Percentiles rank a stretch among this genome's conserved stretches.
Conservation (phyloP, 2,329 filamentous ascomycete species). For the Botrytis fragariae region DNA sequence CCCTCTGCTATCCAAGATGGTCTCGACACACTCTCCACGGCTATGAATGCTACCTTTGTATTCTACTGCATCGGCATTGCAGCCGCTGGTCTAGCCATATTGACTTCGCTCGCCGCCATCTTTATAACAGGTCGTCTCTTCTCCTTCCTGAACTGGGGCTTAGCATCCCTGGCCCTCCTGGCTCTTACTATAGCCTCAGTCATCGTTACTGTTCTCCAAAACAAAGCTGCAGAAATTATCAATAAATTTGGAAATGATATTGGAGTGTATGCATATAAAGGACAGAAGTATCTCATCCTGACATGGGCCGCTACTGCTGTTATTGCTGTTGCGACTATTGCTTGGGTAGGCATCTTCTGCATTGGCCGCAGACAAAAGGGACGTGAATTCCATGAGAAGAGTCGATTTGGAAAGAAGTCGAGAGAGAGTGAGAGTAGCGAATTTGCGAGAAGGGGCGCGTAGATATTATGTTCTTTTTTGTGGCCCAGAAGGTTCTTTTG, state of each 20-base stretch:
- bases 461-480: not conserved
- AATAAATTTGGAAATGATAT: slow-evolving; percentile 37
- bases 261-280: slow-evolving; percentile 42
- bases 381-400: slow-evolving; percentile 34
- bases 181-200: slow-evolving; percentile 71
- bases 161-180: slow-evolving; percentile 48
- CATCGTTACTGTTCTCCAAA: slow-evolving; percentile 62
- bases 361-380: slow-evolving; percentile 29
- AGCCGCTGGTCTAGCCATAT: slow-evolving; percentile 49
- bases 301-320: slow-evolving; percentile 56
- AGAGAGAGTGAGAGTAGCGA: slow-evolving; percentile 12
- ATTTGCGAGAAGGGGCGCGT: slow-evolving; percentile 6
- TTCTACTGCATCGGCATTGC: slow-evolving; percentile 58
- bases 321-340: slow-evolving; percentile 40
- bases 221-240: slow-evolving; percentile 53
- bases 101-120: slow-evolving; percentile 46
- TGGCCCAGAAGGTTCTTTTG: not conserved
- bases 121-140: slow-evolving; percentile 44
- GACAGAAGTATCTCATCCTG: slow-evolving; percentile 54
- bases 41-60: slow-evolving; percentile 53
- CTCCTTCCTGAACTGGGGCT: slow-evolving; percentile 49
- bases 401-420: not conserved
- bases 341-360: slow-evolving; percentile 36
- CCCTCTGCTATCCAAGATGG: slow-evolving; percentile 53
- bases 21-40: slow-evolving; percentile 49